These are phyloP conservation scores for Zygotorulaspora mrakii DNA, from an alignment of 1,139 yeast genomes.

Conservation along the genomic window DNA sequence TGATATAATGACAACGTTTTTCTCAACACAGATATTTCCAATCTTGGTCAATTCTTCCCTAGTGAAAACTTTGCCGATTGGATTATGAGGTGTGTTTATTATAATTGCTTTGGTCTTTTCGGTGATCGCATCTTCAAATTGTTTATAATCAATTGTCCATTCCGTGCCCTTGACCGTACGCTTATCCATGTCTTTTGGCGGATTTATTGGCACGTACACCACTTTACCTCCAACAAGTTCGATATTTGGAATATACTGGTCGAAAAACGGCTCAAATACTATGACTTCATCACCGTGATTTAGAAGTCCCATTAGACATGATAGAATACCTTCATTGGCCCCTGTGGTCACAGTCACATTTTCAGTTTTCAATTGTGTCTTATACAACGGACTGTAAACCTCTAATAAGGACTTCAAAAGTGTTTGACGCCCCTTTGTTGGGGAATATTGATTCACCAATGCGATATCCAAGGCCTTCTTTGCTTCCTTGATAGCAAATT, in stretches of 20 bases:
- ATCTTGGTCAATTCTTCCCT: slow-evolving; percentile 65
- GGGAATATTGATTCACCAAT: slow-evolving; percentile 84
- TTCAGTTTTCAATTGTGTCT: slow-evolving; percentile 43
- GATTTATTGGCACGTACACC: slow-evolving; percentile 77
- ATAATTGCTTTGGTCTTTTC: slow-evolving; percentile 79
- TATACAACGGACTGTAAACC: slow-evolving; percentile 65
- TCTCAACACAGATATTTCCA: slow-evolving; percentile 77
- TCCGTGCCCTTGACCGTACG: slow-evolving; percentile 73
- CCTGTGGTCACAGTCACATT: slow-evolving; percentile 82
- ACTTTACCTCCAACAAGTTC: slow-evolving; percentile 91
- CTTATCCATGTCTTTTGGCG: slow-evolving; percentile 69
- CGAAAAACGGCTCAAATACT: slow-evolving; percentile 97
- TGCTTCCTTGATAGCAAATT: slow-evolving; percentile 83
- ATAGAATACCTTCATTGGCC: slow-evolving; percentile 90
- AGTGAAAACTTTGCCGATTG: slow-evolving; percentile 85
- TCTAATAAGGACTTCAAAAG: slow-evolving; percentile 65
- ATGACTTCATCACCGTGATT: slow-evolving; percentile 91
- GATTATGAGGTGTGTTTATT: slow-evolving; percentile 92
- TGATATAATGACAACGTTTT: slow-evolving; percentile 75
- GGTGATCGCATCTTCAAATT: slow-evolving; percentile 64
- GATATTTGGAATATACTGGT: slow-evolving; percentile 90
- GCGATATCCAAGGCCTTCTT: slow-evolving; percentile 67
- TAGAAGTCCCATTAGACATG: slow-evolving; percentile 80
- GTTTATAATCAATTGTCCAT: slow-evolving; percentile 81
- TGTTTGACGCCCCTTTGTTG: slow-evolving; percentile 80